phyloP scores from a whole-genome alignment of 106 monocot genomes.

The Xerophyta viscosa region DNA sequence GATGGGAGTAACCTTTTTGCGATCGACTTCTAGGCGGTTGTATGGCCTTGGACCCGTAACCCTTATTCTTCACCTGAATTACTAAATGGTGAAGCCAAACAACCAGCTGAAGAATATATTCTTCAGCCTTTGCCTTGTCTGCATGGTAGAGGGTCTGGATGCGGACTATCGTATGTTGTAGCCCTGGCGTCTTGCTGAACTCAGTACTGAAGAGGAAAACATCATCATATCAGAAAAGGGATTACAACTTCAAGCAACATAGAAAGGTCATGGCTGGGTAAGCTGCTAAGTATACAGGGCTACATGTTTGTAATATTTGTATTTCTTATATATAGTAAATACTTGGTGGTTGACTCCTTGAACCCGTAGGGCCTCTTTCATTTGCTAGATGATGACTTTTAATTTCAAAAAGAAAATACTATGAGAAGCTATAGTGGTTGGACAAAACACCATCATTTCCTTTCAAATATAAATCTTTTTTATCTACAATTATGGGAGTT shows the following conservation, averaged over 20 bases:
- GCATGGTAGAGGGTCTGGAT: constrained; percentile 85
- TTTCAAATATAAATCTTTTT: too few species aligned
- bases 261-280: neutral
- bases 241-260: neutral
- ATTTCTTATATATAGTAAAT: too few species aligned
- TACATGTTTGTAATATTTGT: too few species aligned
- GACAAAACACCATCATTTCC: too few species aligned
- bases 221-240: neutral
- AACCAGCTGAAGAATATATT: constrained; percentile 66
- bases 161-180: constrained; percentile 23
- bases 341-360: too few species aligned
- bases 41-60: constrained; percentile 24
- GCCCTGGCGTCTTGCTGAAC: constrained; percentile 24
- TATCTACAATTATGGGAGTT: too few species aligned
- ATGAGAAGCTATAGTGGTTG: too few species aligned
- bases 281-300: too few species aligned
- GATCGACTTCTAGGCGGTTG: constrained; percentile 9
- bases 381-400: too few species aligned
- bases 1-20: neutral
- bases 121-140: constrained; percentile 73
- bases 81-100: constrained; percentile 80
- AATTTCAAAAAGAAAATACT: too few species aligned
- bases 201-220: constrained; percentile 43
- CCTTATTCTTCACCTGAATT: constrained; percentile 38
- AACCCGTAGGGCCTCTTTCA: too few species aligned